These are phyloP conservation scores for Lactifluus pinguis DNA, from an alignment of 768 basidiomycete genomes.

Conservation along the genomic window DNA sequence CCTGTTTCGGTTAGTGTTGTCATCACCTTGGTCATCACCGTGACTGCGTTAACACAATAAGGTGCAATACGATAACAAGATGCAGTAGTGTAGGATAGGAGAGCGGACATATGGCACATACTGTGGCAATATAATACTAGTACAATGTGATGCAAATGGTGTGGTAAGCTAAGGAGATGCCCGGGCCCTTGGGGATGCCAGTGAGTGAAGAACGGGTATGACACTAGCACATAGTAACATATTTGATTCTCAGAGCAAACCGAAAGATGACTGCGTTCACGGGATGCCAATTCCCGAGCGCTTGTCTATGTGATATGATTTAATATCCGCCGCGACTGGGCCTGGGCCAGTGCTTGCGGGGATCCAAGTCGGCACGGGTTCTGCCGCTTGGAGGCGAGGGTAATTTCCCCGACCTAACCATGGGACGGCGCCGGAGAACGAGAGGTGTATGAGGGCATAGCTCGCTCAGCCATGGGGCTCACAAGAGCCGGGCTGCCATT, in stretches of 20 bases:
- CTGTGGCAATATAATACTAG: constrained; percentile 4
- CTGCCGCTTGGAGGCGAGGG: constrained; percentile 16
- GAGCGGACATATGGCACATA: neutral
- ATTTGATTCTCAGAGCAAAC: constrained; percentile 6
- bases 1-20: no score
- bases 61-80: constrained; percentile 7
- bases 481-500: neutral
- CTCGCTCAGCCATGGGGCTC: constrained; percentile 9
- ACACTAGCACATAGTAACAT: constrained; percentile 14
- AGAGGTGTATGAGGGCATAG: constrained; percentile 5
- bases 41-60: no score
- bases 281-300: constrained; percentile 13
- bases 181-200: neutral
- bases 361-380: constrained; percentile 5
- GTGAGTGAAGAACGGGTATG: constrained; percentile 14
- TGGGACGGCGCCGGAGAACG: constrained; percentile 10
- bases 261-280: constrained; percentile 6
- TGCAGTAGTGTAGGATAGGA: constrained; percentile 15
- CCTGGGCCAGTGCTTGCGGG: constrained; percentile 7
- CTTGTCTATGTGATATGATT: constrained; percentile 4
- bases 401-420: constrained; percentile 4
- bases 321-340: constrained; percentile 14
- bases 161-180: neutral
- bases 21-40: no score
- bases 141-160: constrained; percentile 1